phyloP scores from a whole-genome alignment of 768 basidiomycete genomes.

The Psilocybe cyanescens region DNA sequence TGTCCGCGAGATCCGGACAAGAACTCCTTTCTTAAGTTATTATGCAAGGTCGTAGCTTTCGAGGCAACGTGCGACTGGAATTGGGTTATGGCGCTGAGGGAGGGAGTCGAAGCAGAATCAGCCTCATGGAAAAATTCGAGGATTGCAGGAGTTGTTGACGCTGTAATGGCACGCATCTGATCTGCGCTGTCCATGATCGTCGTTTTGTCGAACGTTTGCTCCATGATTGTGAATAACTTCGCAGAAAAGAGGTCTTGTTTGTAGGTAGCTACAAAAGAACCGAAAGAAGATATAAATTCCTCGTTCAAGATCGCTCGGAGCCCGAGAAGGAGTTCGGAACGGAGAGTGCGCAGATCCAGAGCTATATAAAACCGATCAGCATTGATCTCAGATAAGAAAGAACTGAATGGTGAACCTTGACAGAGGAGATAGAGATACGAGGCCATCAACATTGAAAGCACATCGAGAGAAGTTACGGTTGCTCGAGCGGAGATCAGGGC shows the following conservation, averaged over 20 bases:
- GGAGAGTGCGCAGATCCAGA: slow-evolving; percentile 77
- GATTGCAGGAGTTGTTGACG: slow-evolving; percentile 55
- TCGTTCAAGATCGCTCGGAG: slow-evolving; percentile 51
- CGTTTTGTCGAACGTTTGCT: slow-evolving; percentile 63
- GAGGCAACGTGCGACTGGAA: slow-evolving; percentile 58
- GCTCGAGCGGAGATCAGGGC: slow-evolving; percentile 79
- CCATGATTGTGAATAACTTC: slow-evolving; percentile 45
- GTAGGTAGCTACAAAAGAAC: slow-evolving; percentile 32
- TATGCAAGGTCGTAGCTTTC: slow-evolving; percentile 48
- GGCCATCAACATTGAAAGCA: slow-evolving; percentile 69
- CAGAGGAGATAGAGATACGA: slow-evolving; percentile 75
- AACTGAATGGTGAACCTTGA: slow-evolving; percentile 45
- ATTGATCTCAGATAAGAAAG: slow-evolving; percentile 4
- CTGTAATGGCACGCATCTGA: slow-evolving; percentile 66
- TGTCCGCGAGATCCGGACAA: slow-evolving; percentile 59
- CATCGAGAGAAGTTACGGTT: slow-evolving; percentile 71
- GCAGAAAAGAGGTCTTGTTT: slow-evolving; percentile 34
- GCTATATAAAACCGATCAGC: slow-evolving; percentile 38
- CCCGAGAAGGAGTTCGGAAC: slow-evolving; percentile 57
- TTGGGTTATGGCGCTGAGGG: slow-evolving; percentile 39
- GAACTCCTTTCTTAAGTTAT: slow-evolving; percentile 54
- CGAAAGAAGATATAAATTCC: slow-evolving; percentile 51
- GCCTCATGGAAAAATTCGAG: slow-evolving; percentile 45
- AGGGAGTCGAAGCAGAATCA: slow-evolving; percentile 35
- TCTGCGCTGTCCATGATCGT: slow-evolving; percentile 71